Conservation (phyloP, 2,329 filamentous ascomycete species). For the Phoma herbarum region DNA sequence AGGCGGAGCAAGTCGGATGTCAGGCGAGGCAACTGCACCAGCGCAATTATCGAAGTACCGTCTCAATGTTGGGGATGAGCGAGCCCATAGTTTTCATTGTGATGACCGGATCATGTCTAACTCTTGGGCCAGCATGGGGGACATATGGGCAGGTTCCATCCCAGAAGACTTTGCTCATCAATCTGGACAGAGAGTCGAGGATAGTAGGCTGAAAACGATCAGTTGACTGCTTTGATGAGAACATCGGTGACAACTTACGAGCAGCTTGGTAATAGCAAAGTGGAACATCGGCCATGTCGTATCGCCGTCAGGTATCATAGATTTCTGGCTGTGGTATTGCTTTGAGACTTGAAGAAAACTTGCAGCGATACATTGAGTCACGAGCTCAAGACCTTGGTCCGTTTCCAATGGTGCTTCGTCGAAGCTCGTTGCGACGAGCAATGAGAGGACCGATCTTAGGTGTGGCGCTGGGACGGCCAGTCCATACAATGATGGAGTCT, state of each 20-base stretch:
- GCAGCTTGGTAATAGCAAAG: slow-evolving; percentile 1
- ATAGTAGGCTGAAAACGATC: not conserved
- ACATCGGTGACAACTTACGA: not conserved
- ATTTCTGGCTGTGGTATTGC: not conserved
- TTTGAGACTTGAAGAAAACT: not conserved
- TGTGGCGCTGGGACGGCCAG: not conserved
- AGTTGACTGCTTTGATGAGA: not conserved
- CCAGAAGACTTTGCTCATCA: not conserved
- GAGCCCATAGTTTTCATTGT: too few relatives aligned
- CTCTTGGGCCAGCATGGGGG: not conserved
- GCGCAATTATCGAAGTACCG: too few relatives aligned
- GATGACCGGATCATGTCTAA: not conserved
- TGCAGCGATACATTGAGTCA: not conserved
- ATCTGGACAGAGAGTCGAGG: not conserved
- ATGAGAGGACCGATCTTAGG: not conserved
- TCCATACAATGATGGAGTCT: not conserved
- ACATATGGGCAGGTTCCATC: not conserved
- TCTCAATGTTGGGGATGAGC: too few relatives aligned
- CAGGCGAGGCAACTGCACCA: too few relatives aligned
- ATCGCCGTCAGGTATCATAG: not conserved
- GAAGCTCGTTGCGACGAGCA: slow-evolving; percentile 3
- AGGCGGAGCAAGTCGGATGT: too few relatives aligned
- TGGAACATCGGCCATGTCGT: slow-evolving; percentile 7
- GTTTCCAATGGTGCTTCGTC: not conserved
- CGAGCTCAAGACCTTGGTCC: not conserved